Conservation (phyloP, 2,329 filamentous ascomycete species). For the Alternaria sp. region DNA sequence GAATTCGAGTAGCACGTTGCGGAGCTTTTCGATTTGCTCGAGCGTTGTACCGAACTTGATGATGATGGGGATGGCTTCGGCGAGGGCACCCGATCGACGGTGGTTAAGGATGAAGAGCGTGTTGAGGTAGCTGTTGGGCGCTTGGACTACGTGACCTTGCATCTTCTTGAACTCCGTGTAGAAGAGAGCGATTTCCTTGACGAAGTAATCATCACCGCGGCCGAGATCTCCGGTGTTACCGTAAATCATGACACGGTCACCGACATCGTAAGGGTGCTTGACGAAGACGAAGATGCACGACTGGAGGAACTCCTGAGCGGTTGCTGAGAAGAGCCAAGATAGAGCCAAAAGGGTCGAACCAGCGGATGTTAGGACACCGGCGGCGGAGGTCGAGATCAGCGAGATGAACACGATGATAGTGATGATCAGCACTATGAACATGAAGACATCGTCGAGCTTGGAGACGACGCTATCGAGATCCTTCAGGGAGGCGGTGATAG, state of each 20-base stretch:
- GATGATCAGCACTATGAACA: constrained; percentile 84
- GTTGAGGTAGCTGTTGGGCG: constrained; percentile 92
- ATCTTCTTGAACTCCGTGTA: constrained; percentile 99
- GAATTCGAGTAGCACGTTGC: constrained; percentile 80
- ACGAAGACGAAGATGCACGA: constrained; percentile 95
- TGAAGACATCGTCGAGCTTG: constrained; percentile 86
- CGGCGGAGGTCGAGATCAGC: constrained; percentile 87
- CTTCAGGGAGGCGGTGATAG: constrained; percentile 91
- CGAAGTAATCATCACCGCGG: constrained; percentile 91
- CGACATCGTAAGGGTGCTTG: constrained; percentile 96
- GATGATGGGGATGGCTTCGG: constrained; percentile 81
- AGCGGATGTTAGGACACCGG: constrained; percentile 85
- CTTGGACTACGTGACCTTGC: constrained; percentile 94
- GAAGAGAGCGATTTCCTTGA: constrained; percentile 89
- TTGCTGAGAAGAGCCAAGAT: constrained; percentile 90
- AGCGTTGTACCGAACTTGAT: constrained; percentile 89
- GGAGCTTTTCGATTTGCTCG: constrained; percentile 81
- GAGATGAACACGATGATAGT: constrained; percentile 86
- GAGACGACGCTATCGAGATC: constrained; percentile 92
- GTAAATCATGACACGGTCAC: constrained; percentile 89
- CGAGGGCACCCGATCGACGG: constrained; percentile 83
- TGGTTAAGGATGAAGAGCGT: constrained; percentile 95
- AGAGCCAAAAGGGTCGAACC: constrained; percentile 87
- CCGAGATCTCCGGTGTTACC: constrained; percentile 82
- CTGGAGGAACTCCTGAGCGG: constrained; percentile 92